phyloP scores from a whole-genome alignment of 169 alveolate species.

The Theileria annulata region DNA sequence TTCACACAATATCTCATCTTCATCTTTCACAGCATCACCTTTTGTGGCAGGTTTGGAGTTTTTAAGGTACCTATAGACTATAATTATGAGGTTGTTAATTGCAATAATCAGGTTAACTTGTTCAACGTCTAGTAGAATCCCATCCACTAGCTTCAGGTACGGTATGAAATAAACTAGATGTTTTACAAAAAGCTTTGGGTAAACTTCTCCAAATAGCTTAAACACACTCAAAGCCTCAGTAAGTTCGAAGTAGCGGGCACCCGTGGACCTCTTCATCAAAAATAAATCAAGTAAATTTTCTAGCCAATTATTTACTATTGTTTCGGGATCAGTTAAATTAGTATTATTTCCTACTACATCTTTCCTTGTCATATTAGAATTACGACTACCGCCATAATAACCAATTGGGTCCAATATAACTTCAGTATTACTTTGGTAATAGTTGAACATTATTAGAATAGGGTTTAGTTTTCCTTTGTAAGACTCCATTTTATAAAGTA shows the following conservation, averaged over 20 bases:
- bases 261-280: slow-evolving; percentile 27
- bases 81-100: slow-evolving; percentile 46
- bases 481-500: slow-evolving; percentile 52
- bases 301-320: slow-evolving; percentile 41
- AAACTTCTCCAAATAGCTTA: slow-evolving; percentile 47
- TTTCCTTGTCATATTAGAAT: neutral
- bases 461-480: slow-evolving; percentile 44
- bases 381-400: neutral
- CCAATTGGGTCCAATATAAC: neutral
- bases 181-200: slow-evolving; percentile 34
- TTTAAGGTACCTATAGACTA: slow-evolving; percentile 31
- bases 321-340: neutral
- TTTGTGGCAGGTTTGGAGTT: neutral
- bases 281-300: slow-evolving; percentile 32
- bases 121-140: slow-evolving; percentile 14
- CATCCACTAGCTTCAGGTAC: slow-evolving; percentile 25
- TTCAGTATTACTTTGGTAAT: slow-evolving; percentile 12
- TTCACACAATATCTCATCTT: neutral
- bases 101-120: slow-evolving; percentile 31
- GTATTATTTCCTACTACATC: neutral
- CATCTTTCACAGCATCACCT: neutral
- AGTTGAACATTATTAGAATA: slow-evolving; percentile 7
- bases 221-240: slow-evolving; percentile 48
- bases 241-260: slow-evolving; percentile 31
- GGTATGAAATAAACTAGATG: slow-evolving; percentile 53